Base-by-base conservation (phyloP, 495 filamentous ascomycete genomes). In the Hypoxylon subgilvum region DNA sequence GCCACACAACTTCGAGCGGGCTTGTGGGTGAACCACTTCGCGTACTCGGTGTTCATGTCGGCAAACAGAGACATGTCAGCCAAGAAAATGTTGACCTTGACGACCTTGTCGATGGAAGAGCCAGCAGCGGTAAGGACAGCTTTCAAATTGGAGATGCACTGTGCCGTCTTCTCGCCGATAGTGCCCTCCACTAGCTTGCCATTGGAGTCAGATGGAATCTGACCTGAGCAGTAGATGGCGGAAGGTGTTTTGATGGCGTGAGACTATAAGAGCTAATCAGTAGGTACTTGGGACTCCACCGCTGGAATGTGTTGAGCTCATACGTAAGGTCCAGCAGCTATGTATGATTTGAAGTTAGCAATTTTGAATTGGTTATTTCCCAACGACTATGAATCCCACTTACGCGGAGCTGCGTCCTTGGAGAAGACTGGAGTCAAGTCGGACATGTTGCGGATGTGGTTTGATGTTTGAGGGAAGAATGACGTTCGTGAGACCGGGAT, bases 1-100 rank as follows among this genome's bases (percentile, higher is more conserved):
- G 91, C 93, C 51, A 97, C 89, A 75, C 93, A 97, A 76, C 89
- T 94, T 40, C 93, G 84, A 22, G 93, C 91, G 13, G 93, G 93
- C 82, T 92, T 94, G 77, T 90, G 87, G 30, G 77, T 76, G 74
- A 96, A 94, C 80, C 85, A 88, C 77, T 89, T 89, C 77, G 87
- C 88, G 68, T 96, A 97, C 71, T 87, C 86, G 58, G 79, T 80
- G 76, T 96, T 96, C 88, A 97, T 91, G 74, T 85, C 77, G 30
- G 79, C 85, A 72, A 96, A 96, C 74, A 90, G 83, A 53, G 76
- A 81, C 91, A 95, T 96, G 69, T 93, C 86, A 16, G 88, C 86
- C 21, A 96, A 70, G 82, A 94, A 94, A 59, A 91, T 84, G 70
- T 88, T 81, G 59, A 89, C 86, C 80, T 94, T 95, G 69, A 95